phyloP scores from a whole-genome alignment of 2,329 filamentous ascomycete species.

The Fusarium neocosmosporiellum region DNA sequence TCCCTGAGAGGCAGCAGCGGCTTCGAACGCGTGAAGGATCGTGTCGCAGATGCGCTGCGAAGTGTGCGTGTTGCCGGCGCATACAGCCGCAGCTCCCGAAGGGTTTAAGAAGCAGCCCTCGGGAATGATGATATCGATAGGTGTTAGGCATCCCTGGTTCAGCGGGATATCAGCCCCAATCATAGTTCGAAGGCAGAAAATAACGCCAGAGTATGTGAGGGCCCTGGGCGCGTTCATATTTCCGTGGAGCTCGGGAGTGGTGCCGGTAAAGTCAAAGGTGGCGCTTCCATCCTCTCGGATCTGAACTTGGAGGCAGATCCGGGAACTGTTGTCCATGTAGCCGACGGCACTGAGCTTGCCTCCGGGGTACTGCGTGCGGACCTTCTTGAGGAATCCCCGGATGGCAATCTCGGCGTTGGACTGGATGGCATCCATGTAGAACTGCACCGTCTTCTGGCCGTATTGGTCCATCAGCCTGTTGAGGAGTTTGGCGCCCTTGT shows the following conservation, averaged over 20 bases:
- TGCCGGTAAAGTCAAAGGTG: slow-evolving; percentile 57
- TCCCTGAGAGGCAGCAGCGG: slow-evolving; percentile 78
- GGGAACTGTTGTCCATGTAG: slow-evolving; percentile 87
- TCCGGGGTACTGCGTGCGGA: slow-evolving; percentile 74
- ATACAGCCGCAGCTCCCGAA: slow-evolving; percentile 43
- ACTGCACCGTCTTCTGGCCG: slow-evolving; percentile 78
- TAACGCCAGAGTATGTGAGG: slow-evolving; percentile 38
- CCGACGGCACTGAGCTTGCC: slow-evolving; percentile 76
- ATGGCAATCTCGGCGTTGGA: slow-evolving; percentile 82
- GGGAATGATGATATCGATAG: slow-evolving; percentile 35
- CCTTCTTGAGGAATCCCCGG: slow-evolving; percentile 75
- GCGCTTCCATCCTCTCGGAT: slow-evolving; percentile 81
- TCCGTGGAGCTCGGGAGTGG: slow-evolving; percentile 36
- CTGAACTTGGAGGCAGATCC: slow-evolving; percentile 77
- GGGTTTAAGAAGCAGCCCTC: slow-evolving; percentile 47
- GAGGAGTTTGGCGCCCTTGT: slow-evolving; percentile 85
- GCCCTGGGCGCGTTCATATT: slow-evolving; percentile 39
- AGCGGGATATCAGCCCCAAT: slow-evolving; percentile 46
- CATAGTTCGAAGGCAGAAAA: slow-evolving; percentile 42
- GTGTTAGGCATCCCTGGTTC: slow-evolving; percentile 61
- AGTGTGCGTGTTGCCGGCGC: slow-evolving; percentile 45
- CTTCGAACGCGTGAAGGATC: slow-evolving; percentile 78
- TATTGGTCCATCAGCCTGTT: slow-evolving; percentile 80
- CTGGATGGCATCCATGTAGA: slow-evolving; percentile 86
- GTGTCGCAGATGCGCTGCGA: slow-evolving; percentile 64